These are phyloP conservation scores for Apiospora pterosperma DNA, from an alignment of 2,329 filamentous ascomycete species.

Conservation along the genomic window DNA sequence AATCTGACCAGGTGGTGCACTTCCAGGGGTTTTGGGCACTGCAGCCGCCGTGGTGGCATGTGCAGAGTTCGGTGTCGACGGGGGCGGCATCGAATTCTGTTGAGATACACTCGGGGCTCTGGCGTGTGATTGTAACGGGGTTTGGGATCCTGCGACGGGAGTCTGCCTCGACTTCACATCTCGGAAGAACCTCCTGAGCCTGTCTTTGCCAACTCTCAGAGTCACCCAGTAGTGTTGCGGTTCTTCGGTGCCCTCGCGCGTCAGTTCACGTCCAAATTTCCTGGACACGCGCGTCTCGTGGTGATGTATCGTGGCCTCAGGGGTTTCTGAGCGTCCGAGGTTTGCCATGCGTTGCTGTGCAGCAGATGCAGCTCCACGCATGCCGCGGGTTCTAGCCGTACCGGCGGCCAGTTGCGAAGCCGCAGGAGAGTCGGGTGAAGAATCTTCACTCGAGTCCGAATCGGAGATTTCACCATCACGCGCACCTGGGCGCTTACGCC, in stretches of 20 bases:
- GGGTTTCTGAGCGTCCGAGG: slow-evolving; percentile 80
- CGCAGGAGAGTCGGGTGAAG: slow-evolving; percentile 79
- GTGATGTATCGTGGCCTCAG: slow-evolving; percentile 68
- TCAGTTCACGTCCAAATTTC: slow-evolving; percentile 54
- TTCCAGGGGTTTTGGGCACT: slow-evolving; percentile 11
- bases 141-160: slow-evolving; percentile 39
- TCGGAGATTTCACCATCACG: slow-evolving; percentile 76
- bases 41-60: slow-evolving; percentile 15
- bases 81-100: slow-evolving; percentile 32
- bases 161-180: slow-evolving; percentile 43
- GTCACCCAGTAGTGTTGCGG: slow-evolving; percentile 68
- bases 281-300: slow-evolving; percentile 71
- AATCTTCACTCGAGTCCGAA: slow-evolving; percentile 89
- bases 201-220: slow-evolving; percentile 70
- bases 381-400: slow-evolving; percentile 80
- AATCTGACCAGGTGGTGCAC: slow-evolving; percentile 50
- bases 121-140: slow-evolving; percentile 42
- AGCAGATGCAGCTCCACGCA: slow-evolving; percentile 82
- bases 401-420: slow-evolving; percentile 68
- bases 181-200: slow-evolving; percentile 62
- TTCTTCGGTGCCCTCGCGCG: slow-evolving; percentile 79
- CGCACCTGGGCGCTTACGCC: slow-evolving; percentile 51
- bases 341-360: slow-evolving; percentile 87
- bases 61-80: slow-evolving; percentile 27
- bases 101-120: slow-evolving; percentile 41